A percentile compares a stretch with the other conserved stretches of the same genome.
These are phyloP conservation scores for Graphilbum fragrans DNA, from an alignment of 2,329 filamentous ascomycete species.

Conservation along the genomic window DNA sequence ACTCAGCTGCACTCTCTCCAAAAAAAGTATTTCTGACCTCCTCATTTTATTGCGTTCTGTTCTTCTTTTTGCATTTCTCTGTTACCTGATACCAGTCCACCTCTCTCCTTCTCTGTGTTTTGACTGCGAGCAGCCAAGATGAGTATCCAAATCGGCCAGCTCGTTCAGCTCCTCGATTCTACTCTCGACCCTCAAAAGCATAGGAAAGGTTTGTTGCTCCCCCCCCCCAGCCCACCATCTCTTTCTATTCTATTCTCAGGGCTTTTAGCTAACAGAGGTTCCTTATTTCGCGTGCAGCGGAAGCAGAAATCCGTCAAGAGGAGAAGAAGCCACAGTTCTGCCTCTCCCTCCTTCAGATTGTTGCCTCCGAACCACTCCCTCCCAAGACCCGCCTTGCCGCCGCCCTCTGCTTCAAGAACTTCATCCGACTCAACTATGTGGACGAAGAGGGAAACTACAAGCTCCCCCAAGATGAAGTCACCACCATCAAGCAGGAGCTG, in stretches of 20 bases:
- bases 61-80: background rate
- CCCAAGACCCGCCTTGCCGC: slow-evolving; percentile 73
- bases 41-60: background rate
- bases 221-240: background rate
- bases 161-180: slow-evolving; percentile 79
- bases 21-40: background rate
- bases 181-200: slow-evolving; percentile 81
- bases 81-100: background rate
- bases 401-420: slow-evolving; percentile 96
- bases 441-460: slow-evolving; percentile 94
- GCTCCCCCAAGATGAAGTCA: slow-evolving; percentile 69
- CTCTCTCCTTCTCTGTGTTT: background rate
- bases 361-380: slow-evolving; percentile 61
- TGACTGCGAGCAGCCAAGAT: slow-evolving; percentile 25
- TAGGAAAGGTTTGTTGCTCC: slow-evolving; percentile 61
- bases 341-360: slow-evolving; percentile 77
- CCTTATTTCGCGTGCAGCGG: slow-evolving; percentile 41
- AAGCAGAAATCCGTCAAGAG: slow-evolving; percentile 65
- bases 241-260: background rate
- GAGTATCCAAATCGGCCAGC: slow-evolving; percentile 42
- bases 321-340: slow-evolving; percentile 82
- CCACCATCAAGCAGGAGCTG: slow-evolving; percentile 85
- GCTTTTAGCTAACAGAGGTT: background rate
- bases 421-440: slow-evolving; percentile 87
- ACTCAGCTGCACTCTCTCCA: too few species aligned